Percentiles rank a stretch among this genome's conserved stretches.
These are phyloP conservation scores for Paecilomyces niveus DNA, from an alignment of 2,329 filamentous ascomycete genomes.

Conservation along the genomic window DNA sequence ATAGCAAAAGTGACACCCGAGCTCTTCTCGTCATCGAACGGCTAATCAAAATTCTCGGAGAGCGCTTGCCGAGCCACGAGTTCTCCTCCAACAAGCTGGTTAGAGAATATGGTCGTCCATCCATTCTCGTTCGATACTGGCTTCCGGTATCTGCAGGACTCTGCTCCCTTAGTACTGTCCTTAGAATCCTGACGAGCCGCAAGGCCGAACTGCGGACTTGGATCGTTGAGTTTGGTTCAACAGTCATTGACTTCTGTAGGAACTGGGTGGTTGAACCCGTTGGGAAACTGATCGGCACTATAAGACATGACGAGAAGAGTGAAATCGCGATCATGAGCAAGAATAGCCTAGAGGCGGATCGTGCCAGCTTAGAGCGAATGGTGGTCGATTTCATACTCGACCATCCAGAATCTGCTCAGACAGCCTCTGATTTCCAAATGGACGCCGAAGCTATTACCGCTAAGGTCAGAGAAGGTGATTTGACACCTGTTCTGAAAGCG, in stretches of 20 bases:
- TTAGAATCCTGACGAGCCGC: constrained; percentile 68
- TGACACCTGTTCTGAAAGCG: constrained; percentile 82
- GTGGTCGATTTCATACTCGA: constrained; percentile 92
- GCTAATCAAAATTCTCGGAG: constrained; percentile 54
- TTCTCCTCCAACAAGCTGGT: constrained; percentile 50
- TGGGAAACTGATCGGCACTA: constrained; percentile 78
- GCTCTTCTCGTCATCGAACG: constrained; percentile 23
- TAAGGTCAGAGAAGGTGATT: constrained; percentile 82
- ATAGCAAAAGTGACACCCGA: background rate
- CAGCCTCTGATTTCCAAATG: constrained; percentile 52
- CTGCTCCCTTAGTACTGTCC: constrained; percentile 78
- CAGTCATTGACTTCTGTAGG: constrained; percentile 80
- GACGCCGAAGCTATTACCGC: constrained; percentile 68
- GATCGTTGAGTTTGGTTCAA: constrained; percentile 71
- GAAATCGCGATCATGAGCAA: constrained; percentile 97
- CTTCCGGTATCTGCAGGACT: constrained; percentile 64
- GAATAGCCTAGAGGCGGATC: constrained; percentile 80
- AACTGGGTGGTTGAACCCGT: constrained; percentile 93
- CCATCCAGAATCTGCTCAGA: constrained; percentile 55
- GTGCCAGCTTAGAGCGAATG: constrained; percentile 91
- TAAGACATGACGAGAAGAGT: constrained; percentile 83
- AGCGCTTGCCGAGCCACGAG: constrained; percentile 62
- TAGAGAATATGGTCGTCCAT: constrained; percentile 65
- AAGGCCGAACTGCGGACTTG: constrained; percentile 72
- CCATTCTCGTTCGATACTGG: constrained; percentile 77